phyloP scores from a whole-genome alignment of 2,329 filamentous ascomycete species.

The Septoria petroselini region DNA sequence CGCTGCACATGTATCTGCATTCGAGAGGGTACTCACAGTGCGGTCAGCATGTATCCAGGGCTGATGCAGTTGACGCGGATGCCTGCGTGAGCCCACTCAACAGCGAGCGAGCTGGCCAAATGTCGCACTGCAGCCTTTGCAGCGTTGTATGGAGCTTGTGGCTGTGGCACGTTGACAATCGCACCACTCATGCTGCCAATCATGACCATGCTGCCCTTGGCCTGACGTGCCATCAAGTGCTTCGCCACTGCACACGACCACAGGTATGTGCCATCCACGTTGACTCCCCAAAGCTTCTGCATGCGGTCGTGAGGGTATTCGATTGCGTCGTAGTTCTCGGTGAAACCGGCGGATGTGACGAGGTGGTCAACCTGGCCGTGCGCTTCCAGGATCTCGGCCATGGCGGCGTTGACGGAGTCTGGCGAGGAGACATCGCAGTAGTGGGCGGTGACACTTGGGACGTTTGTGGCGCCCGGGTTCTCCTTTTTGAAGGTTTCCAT shows the following conservation, averaged over 20 bases:
- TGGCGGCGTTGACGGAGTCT: conserved; percentile 70
- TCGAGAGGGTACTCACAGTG: conserved; percentile 61
- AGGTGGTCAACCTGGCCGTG: conserved; percentile 87
- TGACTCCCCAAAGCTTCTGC: conserved; percentile 90
- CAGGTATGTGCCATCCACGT: conserved; percentile 88
- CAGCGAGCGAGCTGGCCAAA: conserved; percentile 79
- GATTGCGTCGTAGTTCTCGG: conserved; percentile 90
- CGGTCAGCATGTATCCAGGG: conserved; percentile 94
- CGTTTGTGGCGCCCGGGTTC: conserved; percentile 68
- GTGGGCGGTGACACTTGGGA: conserved; percentile 84
- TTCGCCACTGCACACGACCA: conserved; percentile 81
- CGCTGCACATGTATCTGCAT: not conserved
- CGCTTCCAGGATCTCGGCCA: conserved; percentile 63
- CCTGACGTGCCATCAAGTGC: conserved; percentile 80
- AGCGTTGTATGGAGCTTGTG: conserved; percentile 88
- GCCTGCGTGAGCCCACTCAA: conserved; percentile 85
- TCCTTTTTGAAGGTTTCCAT: conserved; percentile 73
- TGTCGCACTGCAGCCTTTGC: conserved; percentile 91
- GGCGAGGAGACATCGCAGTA: conserved; percentile 82
- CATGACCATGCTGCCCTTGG: conserved; percentile 83
- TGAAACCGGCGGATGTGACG: conserved; percentile 94
- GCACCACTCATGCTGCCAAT: conserved; percentile 92
- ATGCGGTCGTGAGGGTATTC: conserved; percentile 87
- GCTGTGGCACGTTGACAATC: conserved; percentile 94
- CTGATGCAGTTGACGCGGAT: conserved; percentile 95